phyloP scores from a whole-genome alignment of 2,329 filamentous ascomycete genomes.

The Paecilomyces variotii region DNA sequence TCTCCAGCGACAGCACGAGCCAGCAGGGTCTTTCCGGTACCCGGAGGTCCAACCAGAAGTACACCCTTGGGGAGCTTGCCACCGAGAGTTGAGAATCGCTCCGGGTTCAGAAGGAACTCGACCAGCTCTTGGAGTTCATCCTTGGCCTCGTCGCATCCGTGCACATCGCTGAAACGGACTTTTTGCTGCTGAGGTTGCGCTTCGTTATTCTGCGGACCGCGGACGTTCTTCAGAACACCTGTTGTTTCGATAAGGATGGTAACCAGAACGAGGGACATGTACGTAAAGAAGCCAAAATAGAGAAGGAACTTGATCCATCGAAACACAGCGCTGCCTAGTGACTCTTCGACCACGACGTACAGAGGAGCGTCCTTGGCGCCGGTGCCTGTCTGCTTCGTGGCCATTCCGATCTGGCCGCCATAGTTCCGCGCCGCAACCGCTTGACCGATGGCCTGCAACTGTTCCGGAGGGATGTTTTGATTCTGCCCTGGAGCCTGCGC shows the following conservation, averaged over 20 bases:
- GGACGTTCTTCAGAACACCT: conserved; percentile 70
- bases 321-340: conserved; percentile 68
- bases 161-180: conserved; percentile 84
- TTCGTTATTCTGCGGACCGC: conserved; percentile 65
- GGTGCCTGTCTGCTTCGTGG: conserved; percentile 44
- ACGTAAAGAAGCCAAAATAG: conserved; percentile 69
- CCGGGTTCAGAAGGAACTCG: conserved; percentile 88
- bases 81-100: conserved; percentile 86
- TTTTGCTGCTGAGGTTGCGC: conserved; percentile 89
- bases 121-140: conserved; percentile 96
- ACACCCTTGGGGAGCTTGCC: conserved; percentile 97
- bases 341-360: conserved; percentile 93
- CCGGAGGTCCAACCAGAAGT: conserved; percentile 85
- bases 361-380: conserved; percentile 78
- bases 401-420: conserved; percentile 55
- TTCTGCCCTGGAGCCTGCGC: conserved; percentile 14
- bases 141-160: conserved; percentile 96
- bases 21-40: conserved; percentile 94
- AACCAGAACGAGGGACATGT: conserved; percentile 69
- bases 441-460: conserved; percentile 72
- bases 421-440: conserved; percentile 65
- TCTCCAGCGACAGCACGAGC: conserved; percentile 94
- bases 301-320: conserved; percentile 85
- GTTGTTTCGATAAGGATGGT: conserved; percentile 77
- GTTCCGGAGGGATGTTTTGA: conserved; percentile 46